Evolutionary conservation across 495 filamentous ascomycete genomes (phyloP).

Genomic region (Aspergillus hancockii): DNA sequence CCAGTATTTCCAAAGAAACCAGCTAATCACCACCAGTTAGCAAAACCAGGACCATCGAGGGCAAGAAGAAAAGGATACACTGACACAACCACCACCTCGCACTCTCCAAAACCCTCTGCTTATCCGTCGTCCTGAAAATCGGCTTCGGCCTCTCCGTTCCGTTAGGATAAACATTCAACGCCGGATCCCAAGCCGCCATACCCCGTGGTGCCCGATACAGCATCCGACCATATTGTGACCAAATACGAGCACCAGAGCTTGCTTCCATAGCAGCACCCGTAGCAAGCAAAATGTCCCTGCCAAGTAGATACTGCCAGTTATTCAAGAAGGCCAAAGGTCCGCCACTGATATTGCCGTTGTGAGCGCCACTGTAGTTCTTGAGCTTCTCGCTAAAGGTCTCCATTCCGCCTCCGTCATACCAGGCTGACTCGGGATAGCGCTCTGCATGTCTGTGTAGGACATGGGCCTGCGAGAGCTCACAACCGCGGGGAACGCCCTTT

Average conservation of each 20-base stretch:
- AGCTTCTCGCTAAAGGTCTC: conserved; percentile 47
- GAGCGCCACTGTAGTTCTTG: conserved; percentile 43
- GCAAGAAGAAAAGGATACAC: conserved; percentile 9
- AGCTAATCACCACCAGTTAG: conserved; percentile 13
- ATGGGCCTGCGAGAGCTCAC: conserved; percentile 55
- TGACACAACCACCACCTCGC: conserved; percentile 43
- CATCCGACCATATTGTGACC: conserved; percentile 54
- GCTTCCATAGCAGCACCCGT: conserved; percentile 53
- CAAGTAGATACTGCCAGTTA: conserved; percentile 50
- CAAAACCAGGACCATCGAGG: conserved; percentile 9
- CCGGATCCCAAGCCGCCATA: conserved; percentile 43
- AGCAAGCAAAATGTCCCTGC: conserved; percentile 42
- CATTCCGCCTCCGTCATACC: conserved; percentile 47
- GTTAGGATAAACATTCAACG: conserved; percentile 44
- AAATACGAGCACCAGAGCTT: conserved; percentile 48
- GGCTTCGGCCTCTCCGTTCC: conserved; percentile 47
- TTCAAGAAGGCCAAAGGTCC: conserved; percentile 53
- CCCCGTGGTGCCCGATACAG: conserved; percentile 47
- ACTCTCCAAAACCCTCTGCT: conserved; percentile 52
- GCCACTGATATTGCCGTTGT: conserved; percentile 31
- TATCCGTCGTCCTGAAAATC: conserved; percentile 50
- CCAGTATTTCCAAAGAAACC: conserved; percentile 41
- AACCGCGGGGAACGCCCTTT: conserved; percentile 50
- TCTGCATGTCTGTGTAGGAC: conserved; percentile 55
- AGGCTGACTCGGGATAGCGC: conserved; percentile 43